Evolutionary conservation across 1,139 yeast genomes (phyloP).

Genomic region (Protomyces lactucae-debilis): DNA sequence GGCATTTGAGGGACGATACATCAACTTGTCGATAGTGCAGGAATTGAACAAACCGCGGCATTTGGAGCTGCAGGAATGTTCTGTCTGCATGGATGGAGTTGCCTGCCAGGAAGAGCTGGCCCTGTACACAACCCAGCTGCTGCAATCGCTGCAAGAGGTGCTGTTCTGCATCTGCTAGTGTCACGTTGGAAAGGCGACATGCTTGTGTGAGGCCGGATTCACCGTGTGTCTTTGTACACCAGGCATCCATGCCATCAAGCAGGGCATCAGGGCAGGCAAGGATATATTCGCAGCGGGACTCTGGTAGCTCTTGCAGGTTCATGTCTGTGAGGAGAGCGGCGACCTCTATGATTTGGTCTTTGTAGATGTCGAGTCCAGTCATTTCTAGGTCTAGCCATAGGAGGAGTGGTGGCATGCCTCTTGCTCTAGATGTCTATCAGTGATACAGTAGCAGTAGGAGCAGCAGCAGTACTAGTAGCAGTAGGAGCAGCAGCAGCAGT

Average conservation of each 20-base stretch:
- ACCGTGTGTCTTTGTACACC: slow-evolving; percentile 83
- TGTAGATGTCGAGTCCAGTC: slow-evolving; percentile 79
- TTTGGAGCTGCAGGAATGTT: slow-evolving; percentile 73
- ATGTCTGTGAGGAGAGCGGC: slow-evolving; percentile 89
- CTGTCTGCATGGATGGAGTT: slow-evolving; percentile 90
- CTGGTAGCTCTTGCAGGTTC: slow-evolving; percentile 61
- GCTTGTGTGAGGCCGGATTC: slow-evolving; percentile 32
- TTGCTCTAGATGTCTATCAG: too few relatives aligned
- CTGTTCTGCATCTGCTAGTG: slow-evolving; percentile 52
- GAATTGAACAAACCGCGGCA: slow-evolving; percentile 68
- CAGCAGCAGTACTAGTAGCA: too few relatives aligned
- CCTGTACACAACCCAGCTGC: slow-evolving; percentile 49
- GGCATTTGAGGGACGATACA: slow-evolving; percentile 76
- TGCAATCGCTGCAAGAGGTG: slow-evolving; percentile 61
- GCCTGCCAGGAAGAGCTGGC: slow-evolving; percentile 73
- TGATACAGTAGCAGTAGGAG: too few relatives aligned
- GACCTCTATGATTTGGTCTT: slow-evolving; percentile 78
- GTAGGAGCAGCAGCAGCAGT: too few relatives aligned
- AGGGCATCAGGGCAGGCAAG: slow-evolving; percentile 63
- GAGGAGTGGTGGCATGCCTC: neutral
- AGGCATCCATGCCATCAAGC: slow-evolving; percentile 70
- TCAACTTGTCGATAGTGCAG: slow-evolving; percentile 75
- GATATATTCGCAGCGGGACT: slow-evolving; percentile 69
- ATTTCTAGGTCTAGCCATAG: slow-evolving; percentile 43
- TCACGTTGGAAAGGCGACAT: neutral